Evolutionary conservation across 169 alveolate species (phyloP), one percentile per base, ranked within the genome.

Genomic region (Eimeria tenella): DNA sequence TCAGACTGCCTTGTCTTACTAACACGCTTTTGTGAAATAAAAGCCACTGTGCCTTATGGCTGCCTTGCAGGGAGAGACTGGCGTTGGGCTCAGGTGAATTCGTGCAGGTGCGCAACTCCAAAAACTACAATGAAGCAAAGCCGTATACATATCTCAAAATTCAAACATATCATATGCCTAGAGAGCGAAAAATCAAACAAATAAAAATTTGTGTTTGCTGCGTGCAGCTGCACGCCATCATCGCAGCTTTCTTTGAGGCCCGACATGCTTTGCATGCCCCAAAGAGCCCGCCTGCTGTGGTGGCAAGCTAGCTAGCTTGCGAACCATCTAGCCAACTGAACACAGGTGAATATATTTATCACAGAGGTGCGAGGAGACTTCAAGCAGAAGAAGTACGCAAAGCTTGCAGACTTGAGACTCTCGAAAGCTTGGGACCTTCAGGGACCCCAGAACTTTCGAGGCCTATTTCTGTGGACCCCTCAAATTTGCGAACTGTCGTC

Each of bases 221-320:
- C 53, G 60, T 90, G n/a, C 90, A 90, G 94, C 71, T 90, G 73
- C 94, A 90, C 82, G 94, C 94, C 53, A 58, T 90, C 55, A 70
- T 77, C 73, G 94, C 94, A 63, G 90, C 94, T 23, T 90, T 90
- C 82, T 90, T 90, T 52, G 94, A 90, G 58, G 94, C 94, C 58
- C 94, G 94, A 31, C 89, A 68, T 60, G 94, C 89, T n/a, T 68
- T 90, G 68, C 94, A 90, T n/a, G 94, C 94, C 89, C 23, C 73
- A 13, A 65, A 81, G 25, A 19, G 17, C 71, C 74, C 71, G 55
- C 50, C 71, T 1, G 71, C 58, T 52, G 89, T 70, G 13, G 55
- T 55, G 11, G 71, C 89, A 17, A 81, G 89, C 73, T 58, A 81
- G 89, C 89, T 56, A 75, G 86, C 86, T 68, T 5, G 77, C 77